Evolutionary conservation across 2,329 filamentous ascomycete genomes (phyloP), one percentile per base, ranked within the genome.

Genomic region (Esteya vermicola): DNA sequence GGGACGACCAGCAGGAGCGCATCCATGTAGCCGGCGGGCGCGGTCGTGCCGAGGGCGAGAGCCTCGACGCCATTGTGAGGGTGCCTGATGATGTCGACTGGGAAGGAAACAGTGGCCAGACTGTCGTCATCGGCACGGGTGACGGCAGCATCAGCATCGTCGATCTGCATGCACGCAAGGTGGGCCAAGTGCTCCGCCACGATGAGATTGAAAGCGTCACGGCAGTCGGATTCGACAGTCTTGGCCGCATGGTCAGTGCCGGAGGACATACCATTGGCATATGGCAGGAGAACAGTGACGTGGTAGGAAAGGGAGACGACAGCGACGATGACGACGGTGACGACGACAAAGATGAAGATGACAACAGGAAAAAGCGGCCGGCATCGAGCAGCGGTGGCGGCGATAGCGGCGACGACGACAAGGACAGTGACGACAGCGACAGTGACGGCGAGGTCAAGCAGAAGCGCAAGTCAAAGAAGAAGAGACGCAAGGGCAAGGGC

Each of bases 1-100:
- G 91, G 89, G 88, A 93, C 53, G 89, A 96, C 56, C 85, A 94
- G 56, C 84, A 93, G 50, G 86, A 93, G 60, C 74, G 86, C 39
- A 82, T 95, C 51, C 75, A 82, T 36, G 75, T 95, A 9, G 78
- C 85, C 48, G 61, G 66, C 9, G 71, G 67, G 16, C 68, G 61
- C 49, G 61, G 58, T 18, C 52, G 52, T 43, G 47, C 42, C 39
- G 80, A 75, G 9, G 84, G 75, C 33, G 86, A 93, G 57, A 85
- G 82, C 44, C 62, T 95, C 32, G 89, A 96, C 53, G 72, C 77
- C n/a, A 64, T 95, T 44, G 68, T 75, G 1, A 60, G 81, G 39
- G 65, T 91, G 16, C 85, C 86, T 0, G 74, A 81, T 26, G 74
- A 72, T 16, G 64, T 88, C 31, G 77, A 77, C 1, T 67, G 74